Evolutionary conservation across 2,329 filamentous ascomycete genomes (phyloP).

Genomic region (Reticulascus tulasneorum): DNA sequence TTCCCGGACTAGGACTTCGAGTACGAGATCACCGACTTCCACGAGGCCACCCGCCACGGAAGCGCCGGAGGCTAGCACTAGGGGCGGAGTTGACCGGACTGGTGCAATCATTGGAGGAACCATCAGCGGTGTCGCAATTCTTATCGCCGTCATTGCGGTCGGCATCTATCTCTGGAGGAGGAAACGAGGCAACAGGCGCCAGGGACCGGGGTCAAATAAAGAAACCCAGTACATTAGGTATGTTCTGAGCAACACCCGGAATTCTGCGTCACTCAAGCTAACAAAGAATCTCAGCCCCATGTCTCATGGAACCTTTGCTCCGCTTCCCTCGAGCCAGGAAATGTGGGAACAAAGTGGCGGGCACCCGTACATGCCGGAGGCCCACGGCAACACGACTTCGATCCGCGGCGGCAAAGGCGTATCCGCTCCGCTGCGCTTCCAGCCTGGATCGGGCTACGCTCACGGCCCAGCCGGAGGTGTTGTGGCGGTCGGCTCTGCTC

Average conservation of each 20-base stretch:
- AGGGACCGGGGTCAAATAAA: conserved; percentile 35
- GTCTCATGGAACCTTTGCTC: conserved; percentile 22
- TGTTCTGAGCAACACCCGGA: conserved; percentile 7
- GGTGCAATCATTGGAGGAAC: conserved; percentile 52
- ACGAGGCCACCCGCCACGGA: conserved; percentile 11
- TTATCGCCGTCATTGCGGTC: conserved; percentile 38
- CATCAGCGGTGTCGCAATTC: conserved; percentile 45
- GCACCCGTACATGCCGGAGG: conserved; percentile 12
- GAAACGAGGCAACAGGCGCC: conserved; percentile 35
- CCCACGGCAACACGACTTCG: conserved; percentile 12
- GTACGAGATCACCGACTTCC: conserved; percentile 15
- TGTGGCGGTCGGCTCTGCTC: conserved; percentile 19
- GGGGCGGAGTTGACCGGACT: conserved; percentile 26
- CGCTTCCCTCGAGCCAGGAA: conserved; percentile 9
- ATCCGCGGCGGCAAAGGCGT: conserved; percentile 9
- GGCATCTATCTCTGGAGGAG: conserved; percentile 41
- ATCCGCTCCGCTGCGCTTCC: conserved; percentile 2
- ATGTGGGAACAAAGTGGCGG: conserved; percentile 12
- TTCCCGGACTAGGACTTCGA: conserved; percentile 6
- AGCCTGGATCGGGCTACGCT: conserved; percentile 3
- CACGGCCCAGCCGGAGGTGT: conserved; percentile 17
- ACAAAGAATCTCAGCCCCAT: conserved; percentile 23
- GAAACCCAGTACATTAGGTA: conserved; percentile 39
- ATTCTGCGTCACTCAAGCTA: conserved; percentile 15
- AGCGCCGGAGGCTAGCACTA: conserved; percentile 22